Percentiles rank a stretch among this genome's conserved stretches.
Evolutionary conservation across 1,284 basidiomycete species (phyloP).

Genomic region (Sanghuangporus weigelae): DNA sequence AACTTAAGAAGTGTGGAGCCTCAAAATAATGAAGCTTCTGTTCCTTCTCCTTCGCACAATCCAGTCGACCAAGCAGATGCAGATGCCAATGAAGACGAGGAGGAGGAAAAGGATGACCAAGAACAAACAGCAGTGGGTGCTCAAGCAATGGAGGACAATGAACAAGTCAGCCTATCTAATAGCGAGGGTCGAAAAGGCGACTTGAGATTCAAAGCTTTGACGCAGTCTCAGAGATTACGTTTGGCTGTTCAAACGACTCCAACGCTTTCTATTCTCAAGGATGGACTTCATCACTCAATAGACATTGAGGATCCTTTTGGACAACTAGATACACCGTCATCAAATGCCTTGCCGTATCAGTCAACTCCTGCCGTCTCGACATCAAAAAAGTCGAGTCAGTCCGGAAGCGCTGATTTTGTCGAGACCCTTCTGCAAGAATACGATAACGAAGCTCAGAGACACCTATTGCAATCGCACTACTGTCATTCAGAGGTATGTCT

Average conservation of each 20-base stretch:
- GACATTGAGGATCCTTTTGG: conserved; percentile 70
- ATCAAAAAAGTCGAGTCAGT: conserved; percentile 39
- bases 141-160: conserved; percentile 22
- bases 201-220: conserved; percentile 20
- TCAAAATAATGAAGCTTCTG: conserved; percentile 34
- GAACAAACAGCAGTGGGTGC: conserved; percentile 14
- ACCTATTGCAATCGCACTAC: conserved; percentile 84
- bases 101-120: conserved; percentile 25
- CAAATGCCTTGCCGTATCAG: conserved; percentile 45
- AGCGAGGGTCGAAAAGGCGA: conserved; percentile 25
- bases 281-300: conserved; percentile 44
- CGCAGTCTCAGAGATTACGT: conserved; percentile 26
- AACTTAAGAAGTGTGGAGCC: conserved; percentile 46
- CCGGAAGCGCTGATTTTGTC: conserved; percentile 38
- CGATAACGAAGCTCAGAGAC: conserved; percentile 58
- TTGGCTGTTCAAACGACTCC: conserved; percentile 66
- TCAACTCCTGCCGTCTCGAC: conserved; percentile 63
- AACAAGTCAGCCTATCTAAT: neutral
- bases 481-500: conserved; percentile 79
- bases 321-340: conserved; percentile 48
- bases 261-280: conserved; percentile 56
- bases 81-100: conserved; percentile 22
- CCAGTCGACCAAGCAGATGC: conserved; percentile 34
- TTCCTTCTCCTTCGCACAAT: conserved; percentile 4
- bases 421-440: conserved; percentile 63